A percentile compares a stretch with the other conserved stretches of the same genome.
Conservation (phyloP, 345 rosid genomes). For the Ceriops tagal region DNA sequence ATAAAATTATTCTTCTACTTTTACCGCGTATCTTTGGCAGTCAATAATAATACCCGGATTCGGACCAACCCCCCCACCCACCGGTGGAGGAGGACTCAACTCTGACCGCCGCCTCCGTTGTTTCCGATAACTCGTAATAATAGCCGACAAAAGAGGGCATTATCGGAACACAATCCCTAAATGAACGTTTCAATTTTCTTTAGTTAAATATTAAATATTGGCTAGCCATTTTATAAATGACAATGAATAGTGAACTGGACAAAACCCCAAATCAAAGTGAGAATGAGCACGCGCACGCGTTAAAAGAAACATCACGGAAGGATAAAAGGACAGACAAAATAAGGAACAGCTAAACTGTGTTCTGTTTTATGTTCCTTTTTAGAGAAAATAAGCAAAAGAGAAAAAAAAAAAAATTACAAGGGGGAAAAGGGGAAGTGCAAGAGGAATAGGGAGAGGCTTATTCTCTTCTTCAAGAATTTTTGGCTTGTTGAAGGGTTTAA, state of each 20-base stretch:
- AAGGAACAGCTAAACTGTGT: neutral
- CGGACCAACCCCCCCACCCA: slow-evolving; percentile 12
- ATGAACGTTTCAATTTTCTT: slow-evolving; percentile 19
- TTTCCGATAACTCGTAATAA: slow-evolving; percentile 20
- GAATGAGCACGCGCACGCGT: slow-evolving; percentile 3
- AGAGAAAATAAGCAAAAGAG: neutral
- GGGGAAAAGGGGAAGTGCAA: neutral
- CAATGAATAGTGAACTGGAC: slow-evolving; percentile 1
- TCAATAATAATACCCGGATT: slow-evolving; percentile 10
- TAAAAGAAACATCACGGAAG: slow-evolving; percentile 13
- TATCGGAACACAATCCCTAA: slow-evolving; percentile 11
- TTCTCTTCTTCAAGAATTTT: slow-evolving; percentile 38
- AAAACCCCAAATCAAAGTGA: neutral
- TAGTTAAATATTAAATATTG: slow-evolving; percentile 6
- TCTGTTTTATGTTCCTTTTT: slow-evolving; percentile 12
- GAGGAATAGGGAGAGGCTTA: slow-evolving; percentile 26
- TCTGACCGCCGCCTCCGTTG: slow-evolving; percentile 14
- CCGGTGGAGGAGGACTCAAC: slow-evolving; percentile 13
- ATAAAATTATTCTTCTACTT: too few relatives aligned
- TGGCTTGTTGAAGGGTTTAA: slow-evolving; percentile 40
- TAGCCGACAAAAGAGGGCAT: slow-evolving; percentile 20
- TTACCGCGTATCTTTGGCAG: too few relatives aligned
- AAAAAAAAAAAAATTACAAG: neutral
- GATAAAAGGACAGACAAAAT: neutral
- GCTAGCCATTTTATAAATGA: neutral